These are phyloP conservation scores for Neurospora sp. DNA, from an alignment of 495 filamentous ascomycete species.

Conservation along the genomic window DNA sequence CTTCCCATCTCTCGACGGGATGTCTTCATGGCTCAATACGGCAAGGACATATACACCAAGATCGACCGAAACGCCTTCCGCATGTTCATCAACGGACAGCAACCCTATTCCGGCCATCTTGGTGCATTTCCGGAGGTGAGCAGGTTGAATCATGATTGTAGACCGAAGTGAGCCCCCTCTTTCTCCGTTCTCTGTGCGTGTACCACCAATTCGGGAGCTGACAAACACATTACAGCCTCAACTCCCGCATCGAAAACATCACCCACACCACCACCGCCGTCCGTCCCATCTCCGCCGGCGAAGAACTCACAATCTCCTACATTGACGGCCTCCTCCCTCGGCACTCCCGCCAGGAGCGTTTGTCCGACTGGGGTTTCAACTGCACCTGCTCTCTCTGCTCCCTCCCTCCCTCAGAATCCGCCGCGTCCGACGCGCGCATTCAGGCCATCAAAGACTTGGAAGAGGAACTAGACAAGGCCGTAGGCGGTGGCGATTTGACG, in stretches of 20 bases:
- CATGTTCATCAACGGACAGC: constrained; percentile 22
- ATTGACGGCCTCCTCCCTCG: constrained; percentile 21
- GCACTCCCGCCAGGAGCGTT: constrained; percentile 22
- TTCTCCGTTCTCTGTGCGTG: too few relatives aligned
- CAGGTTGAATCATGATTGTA: constrained; percentile 34
- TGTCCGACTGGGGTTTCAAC: constrained; percentile 30
- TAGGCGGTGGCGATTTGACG: constrained; percentile 11
- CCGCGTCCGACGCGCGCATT: constrained; percentile 27
- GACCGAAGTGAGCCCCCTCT: constrained; percentile 29
- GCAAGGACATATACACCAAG: constrained; percentile 21
- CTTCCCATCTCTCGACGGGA: constrained; percentile 14
- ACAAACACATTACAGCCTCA: constrained; percentile 9
- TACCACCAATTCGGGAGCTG: too few relatives aligned
- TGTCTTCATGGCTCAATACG: constrained; percentile 26
- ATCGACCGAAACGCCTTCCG: constrained; percentile 33
- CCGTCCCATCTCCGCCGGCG: constrained; percentile 27
- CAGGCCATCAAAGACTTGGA: constrained; percentile 23
- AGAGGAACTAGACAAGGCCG: constrained; percentile 25
- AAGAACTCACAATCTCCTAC: constrained; percentile 35
- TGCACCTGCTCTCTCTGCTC: constrained; percentile 30
- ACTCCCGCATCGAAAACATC: constrained; percentile 30
- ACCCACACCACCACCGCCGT: constrained; percentile 31
- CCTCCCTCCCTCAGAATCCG: constrained; percentile 7
- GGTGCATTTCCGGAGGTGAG: constrained; percentile 28
- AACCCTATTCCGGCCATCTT: constrained; percentile 21